A percentile compares a stretch with the other conserved stretches of the same genome.
Conservation (phyloP, 768 basidiomycete species). For the Trichaptum fuscoviolaceum region DNA sequence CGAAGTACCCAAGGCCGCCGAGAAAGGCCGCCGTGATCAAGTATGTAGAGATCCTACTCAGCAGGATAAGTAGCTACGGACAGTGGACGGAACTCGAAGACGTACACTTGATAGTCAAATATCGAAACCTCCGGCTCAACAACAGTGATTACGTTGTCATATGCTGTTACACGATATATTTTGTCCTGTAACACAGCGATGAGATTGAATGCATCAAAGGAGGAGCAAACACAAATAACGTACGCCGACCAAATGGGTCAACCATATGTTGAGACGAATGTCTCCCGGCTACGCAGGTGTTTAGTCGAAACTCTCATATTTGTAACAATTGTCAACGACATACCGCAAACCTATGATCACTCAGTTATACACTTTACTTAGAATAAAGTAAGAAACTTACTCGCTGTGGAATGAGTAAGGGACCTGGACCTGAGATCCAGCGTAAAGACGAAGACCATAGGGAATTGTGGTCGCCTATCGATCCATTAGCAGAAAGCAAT, state of each 20-base stretch:
- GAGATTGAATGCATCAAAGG: background rate
- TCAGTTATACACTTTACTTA: constrained; percentile 18
- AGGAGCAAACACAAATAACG: constrained; percentile 15
- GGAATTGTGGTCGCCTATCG: constrained; percentile 52
- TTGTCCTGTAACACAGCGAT: constrained; percentile 35
- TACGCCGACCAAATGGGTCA: constrained; percentile 67
- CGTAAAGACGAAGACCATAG: constrained; percentile 47
- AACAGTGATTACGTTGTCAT: constrained; percentile 70
- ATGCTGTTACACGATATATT: constrained; percentile 59
- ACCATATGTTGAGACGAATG: constrained; percentile 65
- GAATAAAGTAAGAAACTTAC: constrained; percentile 38
- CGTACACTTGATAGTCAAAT: constrained; percentile 79
- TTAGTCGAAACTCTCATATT: background rate
- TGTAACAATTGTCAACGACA: background rate
- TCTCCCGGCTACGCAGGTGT: constrained; percentile 56
- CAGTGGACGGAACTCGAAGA: constrained; percentile 5
- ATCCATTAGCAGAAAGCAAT: constrained; percentile 3
- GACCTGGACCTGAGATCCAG: constrained; percentile 55
- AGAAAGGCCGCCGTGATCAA: constrained; percentile 59
- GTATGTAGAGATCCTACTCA: constrained; percentile 58
- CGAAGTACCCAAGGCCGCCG: constrained; percentile 57
- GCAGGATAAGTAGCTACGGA: background rate
- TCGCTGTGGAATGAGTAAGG: constrained; percentile 79
- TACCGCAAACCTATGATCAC: constrained; percentile 8
- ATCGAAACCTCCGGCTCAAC: constrained; percentile 76